phyloP scores from a whole-genome alignment of 129 eudicot species.

The Ambrosia trifida region DNA sequence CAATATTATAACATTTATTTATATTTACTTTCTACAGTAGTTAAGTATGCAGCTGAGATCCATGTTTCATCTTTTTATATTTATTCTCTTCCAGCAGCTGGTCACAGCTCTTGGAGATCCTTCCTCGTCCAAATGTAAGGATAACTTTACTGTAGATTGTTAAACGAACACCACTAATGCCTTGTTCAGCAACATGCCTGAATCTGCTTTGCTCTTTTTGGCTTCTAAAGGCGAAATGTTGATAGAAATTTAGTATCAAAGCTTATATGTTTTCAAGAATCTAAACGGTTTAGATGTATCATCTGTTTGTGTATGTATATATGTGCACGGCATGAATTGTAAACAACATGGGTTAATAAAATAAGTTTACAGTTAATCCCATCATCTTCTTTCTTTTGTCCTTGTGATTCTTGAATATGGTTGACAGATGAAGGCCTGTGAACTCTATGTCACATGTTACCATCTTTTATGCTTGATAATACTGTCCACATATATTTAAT shows the following conservation, averaged over 20 bases:
- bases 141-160: slow-evolving; percentile 2
- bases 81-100: slow-evolving; percentile 55
- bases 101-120: slow-evolving; percentile 88
- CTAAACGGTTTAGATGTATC: no score
- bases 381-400: no score
- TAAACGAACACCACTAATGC: neutral
- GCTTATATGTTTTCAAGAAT: neutral
- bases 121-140: slow-evolving; percentile 84
- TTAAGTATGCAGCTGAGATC: slow-evolving; percentile 3
- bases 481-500: no score
- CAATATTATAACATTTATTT: slow-evolving; percentile 5
- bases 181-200: slow-evolving; percentile 3
- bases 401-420: no score
- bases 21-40: slow-evolving; percentile 3
- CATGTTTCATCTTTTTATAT: neutral
- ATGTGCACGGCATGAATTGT: no score
- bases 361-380: no score
- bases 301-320: no score
- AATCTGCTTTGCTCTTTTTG: neutral
- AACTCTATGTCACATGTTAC: no score
- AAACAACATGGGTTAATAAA: no score
- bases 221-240: neutral
- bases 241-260: slow-evolving; percentile 2
- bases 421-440: no score
- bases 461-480: no score